A percentile compares a stretch with the other conserved stretches of the same genome.
These are phyloP conservation scores for Cicer cuneatum DNA, from an alignment of 306 rosid species.

Conservation along the genomic window DNA sequence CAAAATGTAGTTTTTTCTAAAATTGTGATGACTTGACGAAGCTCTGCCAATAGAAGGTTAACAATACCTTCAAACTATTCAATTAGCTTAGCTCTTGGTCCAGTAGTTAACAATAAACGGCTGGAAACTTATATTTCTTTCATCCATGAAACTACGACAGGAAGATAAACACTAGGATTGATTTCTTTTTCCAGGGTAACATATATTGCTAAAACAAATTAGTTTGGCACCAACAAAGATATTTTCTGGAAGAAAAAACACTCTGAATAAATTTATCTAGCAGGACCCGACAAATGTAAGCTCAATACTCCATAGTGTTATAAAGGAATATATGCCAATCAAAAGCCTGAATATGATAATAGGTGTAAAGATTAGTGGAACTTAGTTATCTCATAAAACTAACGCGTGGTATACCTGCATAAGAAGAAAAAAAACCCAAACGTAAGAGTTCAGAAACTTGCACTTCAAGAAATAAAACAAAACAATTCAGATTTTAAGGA, in stretches of 20 bases:
- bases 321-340: constrained; percentile 11
- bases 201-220: neutral
- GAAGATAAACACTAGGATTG: neutral
- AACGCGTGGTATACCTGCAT: neutral
- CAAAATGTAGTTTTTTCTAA: no score
- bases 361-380: constrained; percentile 11
- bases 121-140: constrained; percentile 20
- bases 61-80: constrained; percentile 4
- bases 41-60: constrained; percentile 11
- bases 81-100: constrained; percentile 29
- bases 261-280: constrained; percentile 28
- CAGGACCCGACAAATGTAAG: constrained; percentile 26
- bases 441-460: constrained; percentile 8
- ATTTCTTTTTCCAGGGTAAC: constrained; percentile 1
- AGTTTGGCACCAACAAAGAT: constrained; percentile 23
- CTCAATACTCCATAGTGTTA: neutral
- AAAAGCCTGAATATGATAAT: constrained; percentile 16
- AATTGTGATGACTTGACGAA: no score
- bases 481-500: neutral
- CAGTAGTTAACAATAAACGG: constrained; percentile 11
- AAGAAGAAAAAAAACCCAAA: constrained; percentile 8
- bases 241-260: constrained; percentile 8
- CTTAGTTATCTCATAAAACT: constrained; percentile 28
- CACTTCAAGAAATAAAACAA: constrained; percentile 22
- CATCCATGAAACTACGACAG: constrained; percentile 36